Conservation (phyloP, 2,329 filamentous ascomycete species). For the Ophiostoma australiae region DNA sequence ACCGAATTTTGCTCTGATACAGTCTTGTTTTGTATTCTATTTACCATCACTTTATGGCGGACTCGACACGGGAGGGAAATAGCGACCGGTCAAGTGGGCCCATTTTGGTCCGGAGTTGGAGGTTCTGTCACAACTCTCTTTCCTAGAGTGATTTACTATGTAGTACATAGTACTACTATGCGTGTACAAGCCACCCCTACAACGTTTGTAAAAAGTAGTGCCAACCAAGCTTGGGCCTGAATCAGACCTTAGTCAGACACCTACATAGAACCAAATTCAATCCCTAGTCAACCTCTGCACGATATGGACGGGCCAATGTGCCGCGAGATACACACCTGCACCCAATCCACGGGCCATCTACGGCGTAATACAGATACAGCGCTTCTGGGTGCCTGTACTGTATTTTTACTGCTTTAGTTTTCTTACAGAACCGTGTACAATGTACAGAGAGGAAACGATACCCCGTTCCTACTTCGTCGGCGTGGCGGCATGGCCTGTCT, state of each 20-base stretch:
- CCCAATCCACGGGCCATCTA: not conserved
- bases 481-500: not conserved
- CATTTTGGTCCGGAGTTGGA: not conserved
- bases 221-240: not conserved
- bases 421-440: not conserved
- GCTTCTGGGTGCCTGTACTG: not conserved
- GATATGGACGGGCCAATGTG: not conserved
- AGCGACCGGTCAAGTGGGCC: not conserved
- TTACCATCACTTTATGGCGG: not conserved
- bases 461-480: too few relatives aligned
- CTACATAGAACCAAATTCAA: too few relatives aligned
- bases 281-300: not conserved
- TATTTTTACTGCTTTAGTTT: not conserved
- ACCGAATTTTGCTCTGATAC: too few relatives aligned
- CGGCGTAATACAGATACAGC: slow-evolving; percentile 4
- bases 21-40: not conserved
- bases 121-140: not conserved
- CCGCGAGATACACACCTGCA: not conserved
- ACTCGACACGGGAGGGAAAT: not conserved
- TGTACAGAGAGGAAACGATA: not conserved
- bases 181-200: not conserved
- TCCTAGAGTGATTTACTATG: too few relatives aligned
- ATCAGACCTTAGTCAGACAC: not conserved
- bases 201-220: not conserved
- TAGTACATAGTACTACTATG: too few relatives aligned